phyloP scores from a whole-genome alignment of 2,329 filamentous ascomycete species.

The Bipolaris cookei region DNA sequence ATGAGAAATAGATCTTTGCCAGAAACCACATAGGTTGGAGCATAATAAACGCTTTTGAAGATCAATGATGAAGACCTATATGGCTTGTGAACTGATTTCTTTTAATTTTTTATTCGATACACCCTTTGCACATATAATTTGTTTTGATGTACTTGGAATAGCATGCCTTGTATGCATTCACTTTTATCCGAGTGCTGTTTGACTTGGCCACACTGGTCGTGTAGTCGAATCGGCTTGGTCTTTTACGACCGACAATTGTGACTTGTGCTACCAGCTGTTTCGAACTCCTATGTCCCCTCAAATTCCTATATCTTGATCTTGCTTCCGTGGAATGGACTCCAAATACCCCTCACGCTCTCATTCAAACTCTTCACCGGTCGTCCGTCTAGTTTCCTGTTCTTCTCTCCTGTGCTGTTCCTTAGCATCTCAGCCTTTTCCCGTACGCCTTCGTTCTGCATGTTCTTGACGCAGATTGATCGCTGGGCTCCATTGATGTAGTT shows the following conservation, averaged over 20 bases:
- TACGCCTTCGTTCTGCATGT: constrained; percentile 80
- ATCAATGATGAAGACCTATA: background rate
- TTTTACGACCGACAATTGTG: background rate
- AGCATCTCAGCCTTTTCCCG: constrained; percentile 77
- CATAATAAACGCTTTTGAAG: constrained; percentile 13
- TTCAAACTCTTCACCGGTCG: constrained; percentile 67
- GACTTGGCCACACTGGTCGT: background rate
- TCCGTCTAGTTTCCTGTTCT: constrained; percentile 63
- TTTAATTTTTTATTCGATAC: constrained; percentile 18
- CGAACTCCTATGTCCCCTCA: background rate
- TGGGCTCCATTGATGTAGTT: constrained; percentile 90
- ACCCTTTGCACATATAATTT: constrained; percentile 32
- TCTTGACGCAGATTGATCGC: constrained; percentile 87
- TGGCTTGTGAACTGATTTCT: background rate
- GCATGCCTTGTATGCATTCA: background rate
- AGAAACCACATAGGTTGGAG: constrained; percentile 7
- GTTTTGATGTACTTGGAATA: background rate
- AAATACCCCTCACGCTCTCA: constrained; percentile 69
- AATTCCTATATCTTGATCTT: constrained; percentile 45
- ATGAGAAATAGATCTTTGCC: constrained; percentile 1
- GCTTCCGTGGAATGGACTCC: constrained; percentile 67
- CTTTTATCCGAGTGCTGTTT: background rate
- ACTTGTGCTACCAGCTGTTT: background rate
- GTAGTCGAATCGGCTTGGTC: background rate
- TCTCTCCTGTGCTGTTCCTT: constrained; percentile 76